Conservation (phyloP, 2,329 filamentous ascomycete genomes). For the Daldinia sp. region DNA sequence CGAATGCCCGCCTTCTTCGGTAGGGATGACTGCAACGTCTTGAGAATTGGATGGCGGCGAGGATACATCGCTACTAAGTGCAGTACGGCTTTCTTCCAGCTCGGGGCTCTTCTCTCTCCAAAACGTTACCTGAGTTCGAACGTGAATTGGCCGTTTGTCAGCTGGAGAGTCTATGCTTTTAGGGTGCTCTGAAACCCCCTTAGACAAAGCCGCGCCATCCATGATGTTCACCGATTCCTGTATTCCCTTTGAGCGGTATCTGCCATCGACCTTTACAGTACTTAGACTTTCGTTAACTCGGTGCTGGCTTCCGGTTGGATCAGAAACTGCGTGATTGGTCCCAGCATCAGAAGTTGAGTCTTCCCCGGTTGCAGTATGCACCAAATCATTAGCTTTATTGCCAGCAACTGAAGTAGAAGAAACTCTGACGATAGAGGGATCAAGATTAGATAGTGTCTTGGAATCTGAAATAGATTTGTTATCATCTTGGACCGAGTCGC, state of each 20-base stretch:
- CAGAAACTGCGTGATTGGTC: background rate
- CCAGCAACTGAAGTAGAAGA: background rate
- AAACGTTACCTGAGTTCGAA: background rate
- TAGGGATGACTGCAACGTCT: background rate
- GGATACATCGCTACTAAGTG: background rate
- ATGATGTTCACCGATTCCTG: constrained; percentile 2
- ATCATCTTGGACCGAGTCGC: background rate
- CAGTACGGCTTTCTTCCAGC: background rate
- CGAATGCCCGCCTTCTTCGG: background rate
- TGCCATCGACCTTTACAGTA: background rate
- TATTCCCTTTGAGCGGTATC: constrained; percentile 1
- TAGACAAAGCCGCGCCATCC: background rate
- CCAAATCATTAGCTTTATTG: background rate
- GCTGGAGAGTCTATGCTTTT: background rate
- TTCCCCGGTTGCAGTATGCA: background rate
- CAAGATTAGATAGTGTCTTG: background rate
- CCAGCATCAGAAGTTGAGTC: background rate
- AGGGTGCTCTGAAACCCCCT: no score
- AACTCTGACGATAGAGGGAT: background rate
- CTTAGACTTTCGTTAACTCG: background rate
- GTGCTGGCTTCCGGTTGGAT: background rate
- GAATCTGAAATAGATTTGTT: background rate
- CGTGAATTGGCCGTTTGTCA: background rate
- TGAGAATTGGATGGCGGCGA: background rate
- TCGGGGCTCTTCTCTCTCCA: background rate